Conservation (phyloP, 352 stramenopile genomes). For the Aphanomyces astaci region DNA sequence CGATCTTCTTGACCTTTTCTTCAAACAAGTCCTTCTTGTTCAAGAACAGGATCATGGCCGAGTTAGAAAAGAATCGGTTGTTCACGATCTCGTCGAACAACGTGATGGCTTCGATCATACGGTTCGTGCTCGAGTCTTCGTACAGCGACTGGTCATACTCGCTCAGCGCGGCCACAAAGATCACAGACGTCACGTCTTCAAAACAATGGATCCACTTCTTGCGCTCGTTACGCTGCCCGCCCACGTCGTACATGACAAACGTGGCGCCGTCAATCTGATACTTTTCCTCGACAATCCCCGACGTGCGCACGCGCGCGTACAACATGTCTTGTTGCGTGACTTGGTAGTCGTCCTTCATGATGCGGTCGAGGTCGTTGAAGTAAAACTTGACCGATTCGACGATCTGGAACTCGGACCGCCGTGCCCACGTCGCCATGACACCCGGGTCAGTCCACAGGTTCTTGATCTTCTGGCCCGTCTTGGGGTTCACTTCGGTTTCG, state of each 20-base stretch:
- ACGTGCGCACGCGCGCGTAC: constrained; percentile 91
- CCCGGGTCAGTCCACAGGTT: constrained; percentile 89
- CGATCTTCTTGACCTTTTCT: constrained; percentile 92
- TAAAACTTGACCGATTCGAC: constrained; percentile 96
- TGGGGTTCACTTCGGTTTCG: constrained; percentile 82
- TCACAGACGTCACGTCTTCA: constrained; percentile 93
- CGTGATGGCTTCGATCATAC: constrained; percentile 92
- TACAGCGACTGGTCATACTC: constrained; percentile 94
- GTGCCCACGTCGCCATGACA: constrained; percentile 86
- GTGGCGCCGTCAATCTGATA: constrained; percentile 93
- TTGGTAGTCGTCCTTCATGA: constrained; percentile 90
- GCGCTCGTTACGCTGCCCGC: constrained; percentile 93
- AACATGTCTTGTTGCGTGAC: constrained; percentile 94
- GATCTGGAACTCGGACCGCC: constrained; percentile 91
- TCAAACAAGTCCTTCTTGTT: constrained; percentile 97
- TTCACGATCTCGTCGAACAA: constrained; percentile 94
- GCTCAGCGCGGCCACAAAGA: constrained; percentile 93
- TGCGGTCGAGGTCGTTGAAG: constrained; percentile 93
- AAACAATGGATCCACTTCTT: constrained; percentile 98
- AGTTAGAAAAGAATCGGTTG: constrained; percentile 90
- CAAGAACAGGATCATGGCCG: constrained; percentile 94
- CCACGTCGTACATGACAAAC: constrained; percentile 97
- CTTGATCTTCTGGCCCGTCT: constrained; percentile 89
- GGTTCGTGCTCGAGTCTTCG: constrained; percentile 90
- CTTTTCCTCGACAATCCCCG: constrained; percentile 92